phyloP scores from a whole-genome alignment of 108 stramenopile genomes.

The Skeletonema potamos region DNA sequence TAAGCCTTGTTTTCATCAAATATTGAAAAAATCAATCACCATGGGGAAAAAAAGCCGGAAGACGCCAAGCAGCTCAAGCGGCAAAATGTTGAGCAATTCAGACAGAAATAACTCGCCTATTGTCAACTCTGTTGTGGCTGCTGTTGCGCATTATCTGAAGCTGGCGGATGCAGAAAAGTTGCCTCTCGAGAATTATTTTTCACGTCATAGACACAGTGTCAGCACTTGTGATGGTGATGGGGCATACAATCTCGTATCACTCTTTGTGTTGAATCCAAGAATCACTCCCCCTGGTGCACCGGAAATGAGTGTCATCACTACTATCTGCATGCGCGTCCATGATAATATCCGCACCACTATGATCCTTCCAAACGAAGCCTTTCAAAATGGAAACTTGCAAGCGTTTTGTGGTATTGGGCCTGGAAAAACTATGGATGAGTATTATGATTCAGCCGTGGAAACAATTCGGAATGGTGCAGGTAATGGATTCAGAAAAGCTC shows the following conservation, averaged over 20 bases:
- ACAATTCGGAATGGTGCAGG: not conserved
- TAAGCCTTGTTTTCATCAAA: too few species aligned
- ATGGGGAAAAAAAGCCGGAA: conserved; percentile 10
- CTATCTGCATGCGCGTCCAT: not conserved
- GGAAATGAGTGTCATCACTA: not conserved
- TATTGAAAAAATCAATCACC: not conserved
- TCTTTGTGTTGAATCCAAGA: conserved; percentile 3
- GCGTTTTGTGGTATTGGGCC: not conserved
- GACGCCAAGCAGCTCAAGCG: not conserved
- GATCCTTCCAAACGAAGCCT: conserved; percentile 1
- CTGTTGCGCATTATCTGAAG: not conserved
- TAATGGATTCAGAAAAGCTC: conserved; percentile 2
- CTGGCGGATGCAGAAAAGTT: not conserved
- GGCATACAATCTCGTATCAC: conserved; percentile 7
- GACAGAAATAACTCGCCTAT: not conserved
- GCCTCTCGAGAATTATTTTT: not conserved
- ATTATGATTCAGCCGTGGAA: not conserved
- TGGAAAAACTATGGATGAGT: conserved; percentile 4
- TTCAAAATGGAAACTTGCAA: not conserved
- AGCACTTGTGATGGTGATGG: conserved; percentile 6
- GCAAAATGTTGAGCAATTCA: not conserved
- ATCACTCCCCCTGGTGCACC: not conserved
- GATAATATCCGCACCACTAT: not conserved
- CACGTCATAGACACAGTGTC: not conserved
- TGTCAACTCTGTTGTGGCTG: not conserved